A percentile compares a stretch with the other conserved stretches of the same genome.
phyloP scores from a whole-genome alignment of 768 basidiomycete species.

The Epithele typhae region DNA sequence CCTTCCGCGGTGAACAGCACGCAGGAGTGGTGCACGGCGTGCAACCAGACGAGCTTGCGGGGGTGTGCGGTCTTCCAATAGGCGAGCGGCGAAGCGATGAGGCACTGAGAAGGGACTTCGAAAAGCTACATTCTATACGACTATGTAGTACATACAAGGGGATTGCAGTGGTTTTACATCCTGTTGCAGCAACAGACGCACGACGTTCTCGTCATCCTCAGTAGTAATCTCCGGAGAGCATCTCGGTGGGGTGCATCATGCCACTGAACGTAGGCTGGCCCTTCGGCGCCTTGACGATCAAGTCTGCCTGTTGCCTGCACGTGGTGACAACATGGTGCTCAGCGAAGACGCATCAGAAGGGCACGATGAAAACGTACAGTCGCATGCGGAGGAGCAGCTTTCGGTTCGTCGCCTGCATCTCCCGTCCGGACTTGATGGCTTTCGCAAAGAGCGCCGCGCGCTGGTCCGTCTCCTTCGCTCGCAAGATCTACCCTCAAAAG shows the following conservation, averaged over 20 bases:
- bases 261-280: constrained; percentile 2
- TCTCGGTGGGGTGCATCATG: constrained; percentile 4
- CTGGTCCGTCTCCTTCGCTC: constrained; percentile 75
- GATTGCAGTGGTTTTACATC: neutral
- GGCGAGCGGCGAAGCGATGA: no score
- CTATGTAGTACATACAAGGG: neutral
- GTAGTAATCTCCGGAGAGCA: constrained; percentile 6
- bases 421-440: constrained; percentile 67
- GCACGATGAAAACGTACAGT: constrained; percentile 47
- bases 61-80: constrained; percentile 40
- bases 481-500: no score
- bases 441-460: constrained; percentile 72
- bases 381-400: constrained; percentile 81
- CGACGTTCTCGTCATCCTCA: no score
- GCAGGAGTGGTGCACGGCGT: constrained; percentile 53
- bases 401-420: constrained; percentile 68
- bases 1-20: constrained; percentile 50
- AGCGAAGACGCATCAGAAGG: neutral
- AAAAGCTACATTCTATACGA: no score
- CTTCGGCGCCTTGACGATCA: constrained; percentile 47
- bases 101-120: no score
- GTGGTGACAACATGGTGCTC: neutral
- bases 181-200: no score
- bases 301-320: constrained; percentile 73
- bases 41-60: constrained; percentile 50